A percentile compares a stretch with the other conserved stretches of the same genome.
phyloP scores from a whole-genome alignment of 78 protist species.

The Reticulomyxa filosa region DNA sequence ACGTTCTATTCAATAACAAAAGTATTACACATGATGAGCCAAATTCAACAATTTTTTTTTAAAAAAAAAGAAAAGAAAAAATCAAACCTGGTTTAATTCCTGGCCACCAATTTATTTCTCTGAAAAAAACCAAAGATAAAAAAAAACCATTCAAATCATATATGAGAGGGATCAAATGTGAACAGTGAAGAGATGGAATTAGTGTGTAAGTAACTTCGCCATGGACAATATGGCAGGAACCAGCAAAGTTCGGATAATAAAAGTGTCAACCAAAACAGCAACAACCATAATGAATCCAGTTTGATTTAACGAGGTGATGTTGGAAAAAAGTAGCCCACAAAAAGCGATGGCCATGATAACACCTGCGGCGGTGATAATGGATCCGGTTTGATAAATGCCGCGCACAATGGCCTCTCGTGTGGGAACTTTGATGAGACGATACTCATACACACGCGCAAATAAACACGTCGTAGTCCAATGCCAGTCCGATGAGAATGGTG shows the following conservation, averaged over 20 bases:
- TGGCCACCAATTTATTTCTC: no score
- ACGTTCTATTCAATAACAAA: no score
- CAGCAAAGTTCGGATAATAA: slow-evolving; percentile 22
- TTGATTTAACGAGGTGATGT: slow-evolving; percentile 7
- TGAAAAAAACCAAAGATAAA: no score
- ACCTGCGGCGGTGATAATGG: slow-evolving; percentile 45
- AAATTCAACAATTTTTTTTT: no score
- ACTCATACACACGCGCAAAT: slow-evolving; percentile 14
- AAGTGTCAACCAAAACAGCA: slow-evolving; percentile 37
- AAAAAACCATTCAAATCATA: no score
- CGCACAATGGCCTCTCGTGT: slow-evolving; percentile 5
- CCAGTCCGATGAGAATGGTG: slow-evolving; percentile 32
- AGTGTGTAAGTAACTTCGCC: background rate
- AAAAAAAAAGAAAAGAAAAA: no score
- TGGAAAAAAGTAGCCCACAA: slow-evolving; percentile 23
- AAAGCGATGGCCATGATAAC: slow-evolving; percentile 44
- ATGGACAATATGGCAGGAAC: slow-evolving; percentile 21
- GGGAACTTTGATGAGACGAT: background rate
- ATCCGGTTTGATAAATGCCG: slow-evolving; percentile 20
- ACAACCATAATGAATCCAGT: slow-evolving; percentile 17
- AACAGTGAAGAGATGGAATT: no score
- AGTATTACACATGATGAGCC: no score
- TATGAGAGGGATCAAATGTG: no score
- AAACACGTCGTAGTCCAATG: slow-evolving; percentile 44
- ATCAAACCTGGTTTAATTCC: no score